These are phyloP conservation scores for Saccharomycopsis sp. DNA, from an alignment of 805 yeast species.

Conservation along the genomic window DNA sequence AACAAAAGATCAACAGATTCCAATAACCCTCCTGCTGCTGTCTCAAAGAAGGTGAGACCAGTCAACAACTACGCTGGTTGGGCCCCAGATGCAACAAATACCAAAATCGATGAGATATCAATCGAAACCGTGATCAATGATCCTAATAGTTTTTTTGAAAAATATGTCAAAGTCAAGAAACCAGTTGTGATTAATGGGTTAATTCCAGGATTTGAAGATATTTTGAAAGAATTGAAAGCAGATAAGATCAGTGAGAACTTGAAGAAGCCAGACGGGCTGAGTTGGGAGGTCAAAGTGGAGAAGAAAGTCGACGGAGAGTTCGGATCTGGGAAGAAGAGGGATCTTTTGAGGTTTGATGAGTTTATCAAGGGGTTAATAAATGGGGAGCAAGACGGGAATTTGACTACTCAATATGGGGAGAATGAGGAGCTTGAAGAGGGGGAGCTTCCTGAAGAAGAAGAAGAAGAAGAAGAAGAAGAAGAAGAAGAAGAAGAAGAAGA, in stretches of 20 bases:
- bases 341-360: conserved; percentile 38
- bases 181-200: conserved; percentile 49
- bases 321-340: conserved; percentile 52
- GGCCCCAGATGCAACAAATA: too few relatives aligned
- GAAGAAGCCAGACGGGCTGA: conserved; percentile 21
- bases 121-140: too few relatives aligned
- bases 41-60: too few relatives aligned
- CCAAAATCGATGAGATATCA: too few relatives aligned
- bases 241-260: too few relatives aligned
- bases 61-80: too few relatives aligned
- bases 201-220: too few relatives aligned
- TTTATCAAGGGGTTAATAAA: conserved; percentile 32
- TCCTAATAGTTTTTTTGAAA: conserved; percentile 26
- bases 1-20: too few relatives aligned
- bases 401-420: conserved; percentile 58
- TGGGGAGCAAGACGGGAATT: conserved; percentile 40
- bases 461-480: conserved; percentile 13
- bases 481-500: too few relatives aligned
- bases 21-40: too few relatives aligned
- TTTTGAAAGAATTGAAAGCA: too few relatives aligned
- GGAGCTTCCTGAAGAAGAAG: conserved; percentile 16
- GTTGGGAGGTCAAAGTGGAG: conserved; percentile 41
- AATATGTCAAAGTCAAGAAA: conserved; percentile 31
- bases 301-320: conserved; percentile 49
- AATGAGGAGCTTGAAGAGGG: conserved; percentile 17